These are phyloP conservation scores for Sedum album DNA, from an alignment of 164 flowering plant species.

Conservation along the genomic window DNA sequence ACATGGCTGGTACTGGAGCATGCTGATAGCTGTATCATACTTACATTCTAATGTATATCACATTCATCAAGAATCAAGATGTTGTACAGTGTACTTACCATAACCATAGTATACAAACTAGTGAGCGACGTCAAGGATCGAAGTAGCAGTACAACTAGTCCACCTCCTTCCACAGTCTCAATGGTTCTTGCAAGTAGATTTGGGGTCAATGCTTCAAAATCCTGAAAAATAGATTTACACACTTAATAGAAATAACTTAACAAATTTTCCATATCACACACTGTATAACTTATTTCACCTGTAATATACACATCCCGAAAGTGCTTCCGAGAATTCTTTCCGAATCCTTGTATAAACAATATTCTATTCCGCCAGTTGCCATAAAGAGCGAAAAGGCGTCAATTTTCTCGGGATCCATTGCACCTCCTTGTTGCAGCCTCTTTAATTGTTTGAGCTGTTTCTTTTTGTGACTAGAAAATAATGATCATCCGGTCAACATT, in stretches of 20 bases:
- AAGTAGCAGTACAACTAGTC: constrained; percentile 69
- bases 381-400: constrained; percentile 76
- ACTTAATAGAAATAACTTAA: not conserved
- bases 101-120: constrained; percentile 94
- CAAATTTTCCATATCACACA: not conserved
- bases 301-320: constrained; percentile 90
- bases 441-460: constrained; percentile 78
- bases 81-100: constrained; percentile 36
- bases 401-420: constrained; percentile 72
- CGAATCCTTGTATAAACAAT: constrained; percentile 85
- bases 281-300: constrained; percentile 34
- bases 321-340: constrained; percentile 93
- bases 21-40: not conserved
- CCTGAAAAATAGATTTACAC: constrained; percentile 28
- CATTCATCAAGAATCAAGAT: not conserved
- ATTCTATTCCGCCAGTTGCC: constrained; percentile 62
- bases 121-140: constrained; percentile 77
- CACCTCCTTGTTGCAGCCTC: constrained; percentile 55
- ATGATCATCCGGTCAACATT: not conserved
- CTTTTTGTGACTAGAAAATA: constrained; percentile 63
- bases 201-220: constrained; percentile 97
- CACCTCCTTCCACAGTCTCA: constrained; percentile 98
- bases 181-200: constrained; percentile 92
- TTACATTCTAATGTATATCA: not conserved
- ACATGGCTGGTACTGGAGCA: not conserved